Evolutionary conservation across 2,329 filamentous ascomycete species (phyloP).

Genomic region (Trichophyton schoenleinii): DNA sequence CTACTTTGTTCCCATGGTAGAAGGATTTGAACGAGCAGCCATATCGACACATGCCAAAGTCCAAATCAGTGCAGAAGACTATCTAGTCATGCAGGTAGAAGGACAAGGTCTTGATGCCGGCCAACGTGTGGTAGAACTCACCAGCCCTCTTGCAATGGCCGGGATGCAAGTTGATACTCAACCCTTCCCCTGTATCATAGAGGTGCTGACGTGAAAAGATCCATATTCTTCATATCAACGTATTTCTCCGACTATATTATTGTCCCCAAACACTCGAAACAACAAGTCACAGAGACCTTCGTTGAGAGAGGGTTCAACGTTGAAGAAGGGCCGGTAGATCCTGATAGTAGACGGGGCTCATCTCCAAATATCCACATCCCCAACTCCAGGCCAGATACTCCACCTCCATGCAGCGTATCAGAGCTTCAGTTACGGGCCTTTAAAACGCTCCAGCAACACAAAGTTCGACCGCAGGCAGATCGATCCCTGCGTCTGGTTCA

Average conservation of each 20-base stretch:
- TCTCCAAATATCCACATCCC: slow-evolving; percentile 21
- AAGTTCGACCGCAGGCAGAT: slow-evolving; percentile 61
- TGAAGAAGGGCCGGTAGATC: slow-evolving; percentile 38
- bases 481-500: slow-evolving; percentile 60
- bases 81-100: slow-evolving; percentile 78
- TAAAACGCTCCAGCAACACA: slow-evolving; percentile 61
- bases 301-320: slow-evolving; percentile 74
- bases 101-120: slow-evolving; percentile 84
- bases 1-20: slow-evolving; percentile 62
- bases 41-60: slow-evolving; percentile 36
- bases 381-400: slow-evolving; percentile 46
- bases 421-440: slow-evolving; percentile 80
- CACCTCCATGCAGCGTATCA: slow-evolving; percentile 61
- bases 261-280: slow-evolving; percentile 62
- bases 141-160: slow-evolving; percentile 77
- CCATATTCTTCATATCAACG: slow-evolving; percentile 97
- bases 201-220: slow-evolving; percentile 31
- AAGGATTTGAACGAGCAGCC: slow-evolving; percentile 42
- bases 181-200: background rate
- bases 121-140: slow-evolving; percentile 80
- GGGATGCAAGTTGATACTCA: slow-evolving; percentile 50
- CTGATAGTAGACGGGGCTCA: slow-evolving; percentile 10
- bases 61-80: slow-evolving; percentile 69
- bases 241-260: slow-evolving; percentile 97
- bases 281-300: slow-evolving; percentile 63